phyloP scores from a whole-genome alignment of 2,329 filamentous ascomycete species.

The Xylariaceae sp. region DNA sequence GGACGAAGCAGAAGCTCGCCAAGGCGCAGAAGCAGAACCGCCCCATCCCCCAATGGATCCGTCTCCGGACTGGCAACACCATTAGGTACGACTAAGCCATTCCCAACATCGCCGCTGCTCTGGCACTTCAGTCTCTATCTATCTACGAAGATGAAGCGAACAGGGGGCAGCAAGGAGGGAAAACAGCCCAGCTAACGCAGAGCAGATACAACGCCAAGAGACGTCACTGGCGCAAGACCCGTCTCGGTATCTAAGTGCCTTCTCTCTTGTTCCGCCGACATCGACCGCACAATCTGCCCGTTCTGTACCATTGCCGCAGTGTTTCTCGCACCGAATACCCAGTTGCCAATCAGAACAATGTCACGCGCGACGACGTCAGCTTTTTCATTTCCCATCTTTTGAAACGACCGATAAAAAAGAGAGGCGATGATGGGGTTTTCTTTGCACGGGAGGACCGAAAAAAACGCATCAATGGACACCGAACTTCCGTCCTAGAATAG shows the following conservation, averaged over 20 bases:
- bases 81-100: conserved; percentile 71
- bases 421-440: neutral
- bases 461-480: neutral
- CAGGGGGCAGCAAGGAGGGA: neutral
- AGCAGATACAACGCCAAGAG: conserved; percentile 98
- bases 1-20: conserved; percentile 99
- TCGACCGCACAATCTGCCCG: conserved; percentile 18
- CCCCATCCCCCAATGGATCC: conserved; percentile 99
- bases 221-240: conserved; percentile 99
- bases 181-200: conserved; percentile 7
- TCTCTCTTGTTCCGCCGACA: conserved; percentile 36
- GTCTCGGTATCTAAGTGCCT: conserved; percentile 89
- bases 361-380: conserved; percentile 11
- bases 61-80: conserved; percentile 96
- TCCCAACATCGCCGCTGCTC: conserved; percentile 1
- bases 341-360: conserved; percentile 13
- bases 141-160: neutral
- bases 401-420: conserved; percentile 8
- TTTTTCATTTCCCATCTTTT: neutral
- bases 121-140: conserved; percentile 1
- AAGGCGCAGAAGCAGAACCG: conserved; percentile 99
- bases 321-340: conserved; percentile 15
- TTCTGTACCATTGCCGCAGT: conserved; percentile 11
- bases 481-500: conserved; percentile 7
- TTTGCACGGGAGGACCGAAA: neutral